Percentiles rank a stretch among this genome's conserved stretches.
Evolutionary conservation across 2,329 filamentous ascomycete species (phyloP).

Genomic region (Acrocalymma vagum): DNA sequence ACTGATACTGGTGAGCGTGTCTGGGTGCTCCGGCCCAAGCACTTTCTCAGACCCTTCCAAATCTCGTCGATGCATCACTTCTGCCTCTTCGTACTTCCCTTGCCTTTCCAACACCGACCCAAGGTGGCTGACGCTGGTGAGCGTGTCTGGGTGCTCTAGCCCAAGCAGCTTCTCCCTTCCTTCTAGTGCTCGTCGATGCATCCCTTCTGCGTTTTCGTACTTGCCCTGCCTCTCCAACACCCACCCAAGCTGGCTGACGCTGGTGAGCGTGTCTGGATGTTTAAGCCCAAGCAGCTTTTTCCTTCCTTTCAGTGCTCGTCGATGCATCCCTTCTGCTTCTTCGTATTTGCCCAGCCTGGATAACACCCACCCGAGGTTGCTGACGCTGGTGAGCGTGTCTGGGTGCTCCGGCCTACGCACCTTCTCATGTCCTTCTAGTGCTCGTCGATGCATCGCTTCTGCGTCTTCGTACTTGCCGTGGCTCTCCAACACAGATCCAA

Average conservation of each 20-base stretch:
- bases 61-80: constrained; percentile 8
- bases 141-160: constrained; percentile 12
- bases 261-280: constrained; percentile 4
- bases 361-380: background rate
- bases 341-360: background rate
- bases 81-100: constrained; percentile 11
- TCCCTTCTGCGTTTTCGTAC: background rate
- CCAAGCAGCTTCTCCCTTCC: constrained; percentile 11
- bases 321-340: constrained; percentile 1
- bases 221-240: constrained; percentile 6
- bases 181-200: background rate
- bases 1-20: background rate
- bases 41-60: background rate
- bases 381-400: constrained; percentile 1
- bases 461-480: constrained; percentile 3
- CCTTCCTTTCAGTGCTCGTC: background rate
- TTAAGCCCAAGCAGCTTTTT: constrained; percentile 4
- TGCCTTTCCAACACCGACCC: constrained; percentile 6
- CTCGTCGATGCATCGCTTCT: constrained; percentile 1
- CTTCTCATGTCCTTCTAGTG: background rate
- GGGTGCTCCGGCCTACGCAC: background rate
- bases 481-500: background rate
- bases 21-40: background rate
- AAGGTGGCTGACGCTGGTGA: constrained; percentile 8
- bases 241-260: constrained; percentile 3